Evolutionary conservation across 441 rosid species (phyloP), one percentile per base, ranked within the genome.

Genomic region (Kokia cookei): DNA sequence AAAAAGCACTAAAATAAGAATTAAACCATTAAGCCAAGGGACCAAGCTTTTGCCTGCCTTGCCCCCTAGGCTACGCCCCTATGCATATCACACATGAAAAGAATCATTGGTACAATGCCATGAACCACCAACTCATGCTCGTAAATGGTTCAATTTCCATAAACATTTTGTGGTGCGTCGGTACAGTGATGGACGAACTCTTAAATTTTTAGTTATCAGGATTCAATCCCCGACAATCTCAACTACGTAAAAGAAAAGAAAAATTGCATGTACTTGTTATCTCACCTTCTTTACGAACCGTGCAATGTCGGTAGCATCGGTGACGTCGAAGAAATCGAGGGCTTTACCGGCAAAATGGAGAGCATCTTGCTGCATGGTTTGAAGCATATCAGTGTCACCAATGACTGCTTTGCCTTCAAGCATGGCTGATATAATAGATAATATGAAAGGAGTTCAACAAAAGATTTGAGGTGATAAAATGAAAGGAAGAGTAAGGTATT

Each of bases 351-450:
- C 97, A 51, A 88, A 79, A 43, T 84, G 72, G 51, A 91, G 90
- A 26, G 94, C 97, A 71, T 87, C 87, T 74, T 88, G 90, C 70
- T 90, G 94, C 93, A 88, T 89, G 73, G 86, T 78, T 59, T 85
- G 88, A 27, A 85, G 85, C 98, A 93, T 66, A 66, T 91, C 94
- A 5, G 93, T 88, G 84, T 91, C 96, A 12, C 91, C 86, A 69
- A 93, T 62, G 47, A 91, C 83, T 65, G 94, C 96, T 72, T 93
- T 90, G 59, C 98, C 98, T 82, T 91, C 96, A 61, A 93, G 77
- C 97, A 93, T 91, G 71, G 32, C 70, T 82, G 48, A 29, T 35
- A 35, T 5, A 5, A 35, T 35, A 35, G 40, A 35, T 1, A 35
- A 35, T 82, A 45, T 26, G 60, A 50, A 9, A 19, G 10, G 14